Conservation (phyloP, 208 protist genomes). For the Leishmania aethiopica region DNA sequence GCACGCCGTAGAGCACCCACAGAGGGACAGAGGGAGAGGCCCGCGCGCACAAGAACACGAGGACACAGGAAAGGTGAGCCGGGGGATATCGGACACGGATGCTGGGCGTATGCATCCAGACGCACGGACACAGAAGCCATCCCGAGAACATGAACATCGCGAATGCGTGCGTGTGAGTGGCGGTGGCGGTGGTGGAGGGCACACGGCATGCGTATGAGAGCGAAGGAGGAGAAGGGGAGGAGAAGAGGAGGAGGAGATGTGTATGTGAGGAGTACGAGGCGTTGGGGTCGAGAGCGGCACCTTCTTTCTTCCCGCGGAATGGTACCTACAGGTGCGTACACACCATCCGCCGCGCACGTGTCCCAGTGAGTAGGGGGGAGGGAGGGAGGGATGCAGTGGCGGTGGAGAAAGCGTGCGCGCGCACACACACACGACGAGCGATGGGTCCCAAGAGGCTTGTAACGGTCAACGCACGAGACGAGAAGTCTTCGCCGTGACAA, state of each 20-base stretch:
- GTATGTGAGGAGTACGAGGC: neutral
- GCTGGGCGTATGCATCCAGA: neutral
- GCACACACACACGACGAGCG: neutral
- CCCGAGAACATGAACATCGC: neutral
- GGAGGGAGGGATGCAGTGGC: neutral
- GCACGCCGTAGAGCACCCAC: neutral
- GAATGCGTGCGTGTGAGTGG: neutral
- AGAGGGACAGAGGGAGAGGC: neutral
- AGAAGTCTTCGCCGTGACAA: neutral
- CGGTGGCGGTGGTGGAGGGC: neutral
- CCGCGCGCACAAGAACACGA: neutral
- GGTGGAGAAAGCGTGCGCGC: neutral
- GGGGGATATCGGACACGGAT: neutral
- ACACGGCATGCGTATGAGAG: neutral
- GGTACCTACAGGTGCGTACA: no score
- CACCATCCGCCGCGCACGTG: neutral
- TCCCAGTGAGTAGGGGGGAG: neutral
- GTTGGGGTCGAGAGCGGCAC: neutral
- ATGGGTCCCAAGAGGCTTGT: neutral
- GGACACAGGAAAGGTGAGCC: neutral
- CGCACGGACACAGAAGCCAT: no score
- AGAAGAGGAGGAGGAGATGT: neutral
- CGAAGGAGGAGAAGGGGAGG: neutral
- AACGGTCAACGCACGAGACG: neutral
- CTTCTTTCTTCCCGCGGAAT: neutral